A percentile compares a stretch with the other conserved stretches of the same genome.
phyloP scores from a whole-genome alignment of 345 rosid species.

The Populus simonii region DNA sequence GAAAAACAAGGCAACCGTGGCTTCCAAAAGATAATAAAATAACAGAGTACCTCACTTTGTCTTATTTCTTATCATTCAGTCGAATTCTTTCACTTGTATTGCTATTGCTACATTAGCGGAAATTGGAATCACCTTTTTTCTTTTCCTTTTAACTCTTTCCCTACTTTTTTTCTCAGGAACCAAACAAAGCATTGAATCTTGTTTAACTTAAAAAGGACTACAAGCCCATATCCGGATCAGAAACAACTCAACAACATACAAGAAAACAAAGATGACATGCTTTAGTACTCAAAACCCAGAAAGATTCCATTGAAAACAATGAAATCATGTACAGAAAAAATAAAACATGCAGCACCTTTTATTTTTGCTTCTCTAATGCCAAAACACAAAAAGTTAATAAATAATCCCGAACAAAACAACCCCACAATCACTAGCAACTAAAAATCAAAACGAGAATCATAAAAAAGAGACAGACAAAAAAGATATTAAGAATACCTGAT shows the following conservation, averaged over 20 bases:
- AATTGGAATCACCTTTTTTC: background rate
- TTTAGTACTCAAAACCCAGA: slow-evolving; percentile 2
- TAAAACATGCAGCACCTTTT: slow-evolving; percentile 3
- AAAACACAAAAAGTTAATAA: slow-evolving; percentile 6
- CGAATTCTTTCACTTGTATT: background rate
- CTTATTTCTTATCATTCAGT: background rate
- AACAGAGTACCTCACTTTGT: background rate
- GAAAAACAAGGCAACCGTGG: slow-evolving; percentile 1
- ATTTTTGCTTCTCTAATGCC: slow-evolving; percentile 10
- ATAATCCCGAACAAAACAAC: background rate
- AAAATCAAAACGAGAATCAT: background rate
- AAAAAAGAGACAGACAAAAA: background rate
- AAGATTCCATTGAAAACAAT: background rate
- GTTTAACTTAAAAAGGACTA: background rate
- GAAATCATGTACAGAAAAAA: background rate
- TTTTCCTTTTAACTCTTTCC: background rate
- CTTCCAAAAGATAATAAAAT: background rate
- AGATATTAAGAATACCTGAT: slow-evolving; percentile 56
- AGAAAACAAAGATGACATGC: background rate
- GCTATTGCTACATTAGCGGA: too few species aligned
- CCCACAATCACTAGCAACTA: background rate
- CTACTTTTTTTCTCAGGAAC: slow-evolving; percentile 6
- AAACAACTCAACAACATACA: background rate
- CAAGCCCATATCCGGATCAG: slow-evolving; percentile 2
- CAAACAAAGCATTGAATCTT: slow-evolving; percentile 16